Conservation (phyloP, 192 early-diverging fungal genomes). For the Chytriomyces confervae region DNA sequence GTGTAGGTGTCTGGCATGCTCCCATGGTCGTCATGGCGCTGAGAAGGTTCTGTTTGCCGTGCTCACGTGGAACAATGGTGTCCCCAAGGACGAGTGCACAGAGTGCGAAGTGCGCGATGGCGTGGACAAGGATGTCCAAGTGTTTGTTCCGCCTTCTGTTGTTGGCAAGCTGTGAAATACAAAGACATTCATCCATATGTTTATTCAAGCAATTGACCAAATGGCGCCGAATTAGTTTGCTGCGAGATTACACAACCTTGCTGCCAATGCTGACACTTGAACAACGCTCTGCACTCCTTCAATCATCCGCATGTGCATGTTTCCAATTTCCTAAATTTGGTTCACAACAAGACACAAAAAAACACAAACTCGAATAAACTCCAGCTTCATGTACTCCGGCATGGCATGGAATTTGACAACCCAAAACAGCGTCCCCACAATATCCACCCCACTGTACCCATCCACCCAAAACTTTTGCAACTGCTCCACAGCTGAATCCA, state of each 20-base stretch:
- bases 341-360: neutral
- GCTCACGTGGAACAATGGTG: conserved; percentile 75
- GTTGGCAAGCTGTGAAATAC: too few species aligned
- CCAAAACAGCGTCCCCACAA: conserved; percentile 89
- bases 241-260: conserved; percentile 55
- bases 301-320: conserved; percentile 88
- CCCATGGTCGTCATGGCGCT: conserved; percentile 71
- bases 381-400: conserved; percentile 81
- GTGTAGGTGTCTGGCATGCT: conserved; percentile 80
- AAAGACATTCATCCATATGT: too few species aligned
- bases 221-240: neutral
- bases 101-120: conserved; percentile 51
- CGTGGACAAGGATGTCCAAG: conserved; percentile 28
- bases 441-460: conserved; percentile 90
- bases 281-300: conserved; percentile 84
- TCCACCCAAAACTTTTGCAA: conserved; percentile 75
- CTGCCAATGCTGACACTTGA: conserved; percentile 86
- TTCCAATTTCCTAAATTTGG: conserved; percentile 80
- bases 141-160: neutral
- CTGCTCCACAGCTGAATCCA: conserved; percentile 73
- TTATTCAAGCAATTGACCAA: too few species aligned
- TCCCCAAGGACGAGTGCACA: conserved; percentile 73
- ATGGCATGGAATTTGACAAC: conserved; percentile 83
- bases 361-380: conserved; percentile 75
- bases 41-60: conserved; percentile 67